These are phyloP conservation scores for Tulasnella calospora DNA, from an alignment of 768 basidiomycete genomes.

Conservation along the genomic window DNA sequence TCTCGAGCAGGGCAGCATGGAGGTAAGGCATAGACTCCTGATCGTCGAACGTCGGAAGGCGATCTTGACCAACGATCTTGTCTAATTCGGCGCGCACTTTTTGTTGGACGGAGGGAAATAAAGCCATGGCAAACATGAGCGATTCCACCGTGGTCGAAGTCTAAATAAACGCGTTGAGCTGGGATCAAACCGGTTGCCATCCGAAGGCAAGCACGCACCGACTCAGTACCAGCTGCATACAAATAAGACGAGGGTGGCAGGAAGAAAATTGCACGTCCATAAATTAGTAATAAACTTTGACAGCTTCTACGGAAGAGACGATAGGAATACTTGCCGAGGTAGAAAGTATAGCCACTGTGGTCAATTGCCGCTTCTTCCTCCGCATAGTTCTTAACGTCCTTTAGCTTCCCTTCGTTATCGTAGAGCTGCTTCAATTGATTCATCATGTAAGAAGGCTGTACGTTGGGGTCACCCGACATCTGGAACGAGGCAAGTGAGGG, in stretches of 20 bases:
- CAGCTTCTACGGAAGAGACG: neutral
- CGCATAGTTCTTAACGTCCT: no score
- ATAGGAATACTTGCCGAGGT: neutral
- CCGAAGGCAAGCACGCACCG: neutral
- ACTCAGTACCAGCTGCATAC: neutral
- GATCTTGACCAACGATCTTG: slow-evolving; percentile 11
- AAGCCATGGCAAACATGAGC: slow-evolving; percentile 10
- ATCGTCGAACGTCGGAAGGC: slow-evolving; percentile 17
- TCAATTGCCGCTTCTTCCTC: no score
- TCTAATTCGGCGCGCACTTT: slow-evolving; percentile 23
- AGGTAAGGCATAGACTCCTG: slow-evolving; percentile 10
- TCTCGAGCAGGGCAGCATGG: slow-evolving; percentile 12
- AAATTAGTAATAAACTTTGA: no score
- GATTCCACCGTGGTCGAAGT: neutral
- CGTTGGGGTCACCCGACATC: no score
- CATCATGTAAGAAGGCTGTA: no score
- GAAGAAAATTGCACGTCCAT: neutral
- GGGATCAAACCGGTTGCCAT: neutral
- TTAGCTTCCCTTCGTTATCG: no score
- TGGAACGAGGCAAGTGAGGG: no score
- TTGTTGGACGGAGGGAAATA: slow-evolving; percentile 21
- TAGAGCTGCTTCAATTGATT: no score
- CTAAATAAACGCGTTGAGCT: neutral
- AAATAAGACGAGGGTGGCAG: neutral
- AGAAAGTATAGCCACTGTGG: no score